Evolutionary conservation across 352 stramenopile genomes (phyloP).

Genomic region (Saprolegnia diclina): DNA sequence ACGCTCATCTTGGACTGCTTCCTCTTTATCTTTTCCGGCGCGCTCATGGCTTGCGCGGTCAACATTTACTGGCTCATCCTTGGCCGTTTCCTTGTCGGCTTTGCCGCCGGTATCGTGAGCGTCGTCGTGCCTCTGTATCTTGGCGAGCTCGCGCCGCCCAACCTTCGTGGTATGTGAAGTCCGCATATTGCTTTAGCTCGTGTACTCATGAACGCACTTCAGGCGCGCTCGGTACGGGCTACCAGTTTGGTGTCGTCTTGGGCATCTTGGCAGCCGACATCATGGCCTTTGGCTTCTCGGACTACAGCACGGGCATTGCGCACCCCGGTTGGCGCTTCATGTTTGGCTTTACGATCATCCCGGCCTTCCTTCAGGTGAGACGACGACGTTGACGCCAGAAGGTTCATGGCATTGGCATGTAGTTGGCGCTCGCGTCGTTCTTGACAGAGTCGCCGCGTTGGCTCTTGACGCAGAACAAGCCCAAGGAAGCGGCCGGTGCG

Average conservation of each 20-base stretch:
- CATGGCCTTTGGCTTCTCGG: constrained; percentile 58
- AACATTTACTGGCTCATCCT: constrained; percentile 70
- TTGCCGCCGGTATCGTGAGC: constrained; percentile 58
- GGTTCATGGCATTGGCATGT: neutral
- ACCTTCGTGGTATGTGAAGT: constrained; percentile 41
- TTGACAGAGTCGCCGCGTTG: constrained; percentile 64
- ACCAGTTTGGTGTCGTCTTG: constrained; percentile 67
- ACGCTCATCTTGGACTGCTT: constrained; percentile 53
- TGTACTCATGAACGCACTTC: neutral
- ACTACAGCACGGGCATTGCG: constrained; percentile 44
- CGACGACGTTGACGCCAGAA: neutral
- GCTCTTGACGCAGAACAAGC: constrained; percentile 63
- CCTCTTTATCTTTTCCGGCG: constrained; percentile 55
- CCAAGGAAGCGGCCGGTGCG: constrained; percentile 49
- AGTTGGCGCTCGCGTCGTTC: constrained; percentile 48
- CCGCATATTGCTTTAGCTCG: neutral
- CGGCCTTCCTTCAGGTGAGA: constrained; percentile 46
- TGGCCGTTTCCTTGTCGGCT: constrained; percentile 62
- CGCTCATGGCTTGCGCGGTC: constrained; percentile 46
- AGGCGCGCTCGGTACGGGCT: constrained; percentile 55
- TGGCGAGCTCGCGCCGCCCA: constrained; percentile 59
- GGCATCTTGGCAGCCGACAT: constrained; percentile 47
- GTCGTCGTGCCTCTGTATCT: constrained; percentile 70
- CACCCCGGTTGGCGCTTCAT: constrained; percentile 62
- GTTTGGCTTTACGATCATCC: constrained; percentile 59